Conservation (phyloP, 1,284 basidiomycete genomes). For the Ceratobasidium sp. region DNA sequence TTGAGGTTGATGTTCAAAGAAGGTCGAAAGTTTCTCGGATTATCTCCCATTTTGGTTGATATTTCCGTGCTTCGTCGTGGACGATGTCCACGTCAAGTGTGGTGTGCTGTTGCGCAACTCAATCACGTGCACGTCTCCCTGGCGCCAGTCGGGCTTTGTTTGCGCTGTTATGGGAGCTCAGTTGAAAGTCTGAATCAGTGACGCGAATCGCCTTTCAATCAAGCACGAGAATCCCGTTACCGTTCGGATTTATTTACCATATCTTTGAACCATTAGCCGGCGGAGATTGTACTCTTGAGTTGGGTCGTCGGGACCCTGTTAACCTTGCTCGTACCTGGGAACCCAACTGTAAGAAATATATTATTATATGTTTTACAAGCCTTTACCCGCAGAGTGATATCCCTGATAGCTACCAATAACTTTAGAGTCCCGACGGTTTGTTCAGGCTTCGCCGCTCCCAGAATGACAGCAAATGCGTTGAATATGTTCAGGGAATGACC, state of each 20-base stretch:
- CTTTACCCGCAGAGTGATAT: conserved; percentile 71
- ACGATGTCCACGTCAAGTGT: neutral
- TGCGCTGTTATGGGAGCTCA: neutral
- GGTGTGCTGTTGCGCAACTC: neutral
- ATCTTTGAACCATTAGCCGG: neutral
- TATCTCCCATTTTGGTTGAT: conserved; percentile 10
- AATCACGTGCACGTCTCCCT: neutral
- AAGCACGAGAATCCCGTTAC: no score
- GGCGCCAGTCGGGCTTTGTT: neutral
- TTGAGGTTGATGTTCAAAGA: neutral
- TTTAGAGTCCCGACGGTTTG: conserved; percentile 78
- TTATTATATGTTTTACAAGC: no score
- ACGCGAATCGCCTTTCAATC: no score
- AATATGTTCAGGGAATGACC: no score
- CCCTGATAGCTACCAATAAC: conserved; percentile 77
- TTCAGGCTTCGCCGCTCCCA: conserved; percentile 71
- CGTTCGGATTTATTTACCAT: no score
- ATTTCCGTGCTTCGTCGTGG: conserved; percentile 14
- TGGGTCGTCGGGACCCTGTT: conserved; percentile 70
- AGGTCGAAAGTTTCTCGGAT: neutral
- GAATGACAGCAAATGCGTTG: conserved; percentile 65
- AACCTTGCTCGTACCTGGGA: conserved; percentile 62
- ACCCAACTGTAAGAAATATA: neutral
- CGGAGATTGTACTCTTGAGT: conserved; percentile 46
- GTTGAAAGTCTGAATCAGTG: no score